Base-by-base conservation (phyloP, 2,329 filamentous ascomycete species). In the Onygenales sp. region DNA sequence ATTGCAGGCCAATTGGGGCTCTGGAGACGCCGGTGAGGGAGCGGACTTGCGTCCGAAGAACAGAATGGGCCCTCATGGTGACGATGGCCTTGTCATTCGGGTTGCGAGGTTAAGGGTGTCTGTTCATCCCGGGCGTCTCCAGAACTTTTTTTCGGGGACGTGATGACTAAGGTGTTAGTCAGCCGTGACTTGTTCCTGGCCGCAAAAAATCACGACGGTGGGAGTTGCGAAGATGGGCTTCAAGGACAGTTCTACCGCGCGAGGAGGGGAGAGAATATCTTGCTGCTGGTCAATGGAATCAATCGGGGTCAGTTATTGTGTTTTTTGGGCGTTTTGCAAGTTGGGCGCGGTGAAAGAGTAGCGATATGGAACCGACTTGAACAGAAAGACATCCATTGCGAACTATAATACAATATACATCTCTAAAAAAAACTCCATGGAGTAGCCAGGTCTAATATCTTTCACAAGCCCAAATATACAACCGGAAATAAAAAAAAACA, bases 51-150 rank as follows among this genome's bases (percentile, higher is more conserved):
- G 71, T 60, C 66, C 71, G 70, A 59, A 69, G 61, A 61, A 72
- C 60, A 61, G 67, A 63, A 68, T 68, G 67, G 58, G 64, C 66
- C 65, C 70, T 69, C 71, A 73, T 73, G 52, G 58, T 57, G 43
- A 36, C 39, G 13, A 33, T 44, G 45, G 43, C 48, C 48, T 44
- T 43, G 39, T 48, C 47, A 42, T 43, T 48, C 41, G 32, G 9
- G 32, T 50, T 53, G 33, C 14, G 32, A 35, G 21, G 35, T 31
- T 31, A 11, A n/a, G 38, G n/a, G 17, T 9, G 14, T 5, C 35
- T 9, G 11, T 13, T 36, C 41, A 27, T 27, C 14, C 5, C 13
- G 36, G 35, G 5, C 6, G n/a, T 48, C 4, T 48, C 17, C 31
- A 38, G 46, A 51, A 49, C 38, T 45, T 51, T 54, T 52, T 54